A percentile compares a stretch with the other conserved stretches of the same genome.
phyloP scores from a whole-genome alignment of 768 basidiomycete genomes.

The Boletus speciosus region DNA sequence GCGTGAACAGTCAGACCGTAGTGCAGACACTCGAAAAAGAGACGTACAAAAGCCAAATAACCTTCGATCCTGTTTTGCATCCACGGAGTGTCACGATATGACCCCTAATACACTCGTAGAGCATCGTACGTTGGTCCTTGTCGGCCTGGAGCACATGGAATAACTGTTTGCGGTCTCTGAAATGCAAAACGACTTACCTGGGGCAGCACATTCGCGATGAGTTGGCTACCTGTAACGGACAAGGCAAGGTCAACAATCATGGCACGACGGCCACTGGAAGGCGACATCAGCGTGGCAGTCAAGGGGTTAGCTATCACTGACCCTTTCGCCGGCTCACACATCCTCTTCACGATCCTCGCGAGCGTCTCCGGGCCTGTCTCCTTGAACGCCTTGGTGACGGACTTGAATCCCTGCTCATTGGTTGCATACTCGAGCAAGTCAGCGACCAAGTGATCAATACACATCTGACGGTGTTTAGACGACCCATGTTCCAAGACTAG shows the following conservation, averaged over 20 bases:
- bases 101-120: conserved; percentile 83
- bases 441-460: conserved; percentile 71
- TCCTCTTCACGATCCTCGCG: conserved; percentile 68
- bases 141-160: conserved; percentile 52
- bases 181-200: conserved; percentile 43
- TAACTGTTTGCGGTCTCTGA: conserved; percentile 4
- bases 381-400: conserved; percentile 81
- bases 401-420: conserved; percentile 85
- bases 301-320: conserved; percentile 24
- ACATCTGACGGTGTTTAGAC: conserved; percentile 66
- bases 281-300: conserved; percentile 16
- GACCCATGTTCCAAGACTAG: conserved; percentile 84
- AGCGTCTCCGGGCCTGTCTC: conserved; percentile 77
- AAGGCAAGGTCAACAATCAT: conserved; percentile 86
- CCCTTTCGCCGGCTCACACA: conserved; percentile 87
- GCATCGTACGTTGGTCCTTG: conserved; percentile 76
- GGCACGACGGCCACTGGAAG: conserved; percentile 60
- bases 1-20: conserved; percentile 3
- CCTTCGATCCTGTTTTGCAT: conserved; percentile 87
- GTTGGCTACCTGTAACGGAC: conserved; percentile 79
- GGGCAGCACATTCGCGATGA: conserved; percentile 79
- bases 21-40: neutral
- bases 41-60: conserved; percentile 81
- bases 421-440: conserved; percentile 79
- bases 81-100: conserved; percentile 89